A percentile compares a stretch with the other conserved stretches of the same genome.
Evolutionary conservation across 495 filamentous ascomycete genomes (phyloP).

Genomic region (Aspergillus sclerotioniger): DNA sequence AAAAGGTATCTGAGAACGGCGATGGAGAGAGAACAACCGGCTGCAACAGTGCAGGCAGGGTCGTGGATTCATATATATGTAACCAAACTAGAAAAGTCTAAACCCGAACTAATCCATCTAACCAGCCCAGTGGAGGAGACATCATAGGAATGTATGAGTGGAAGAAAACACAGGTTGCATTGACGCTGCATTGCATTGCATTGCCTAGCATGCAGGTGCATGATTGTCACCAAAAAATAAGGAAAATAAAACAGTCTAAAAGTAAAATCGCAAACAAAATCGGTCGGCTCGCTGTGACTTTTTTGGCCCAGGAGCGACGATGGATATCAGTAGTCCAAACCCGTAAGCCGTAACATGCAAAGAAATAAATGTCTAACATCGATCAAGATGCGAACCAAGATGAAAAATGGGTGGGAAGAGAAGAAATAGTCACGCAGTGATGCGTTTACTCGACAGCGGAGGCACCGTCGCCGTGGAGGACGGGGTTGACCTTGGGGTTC

Average conservation of each 20-base stretch:
- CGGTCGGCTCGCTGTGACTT: neutral
- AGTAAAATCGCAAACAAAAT: neutral
- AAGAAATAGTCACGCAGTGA: neutral
- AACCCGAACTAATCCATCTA: neutral
- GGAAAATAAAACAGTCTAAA: conserved; percentile 5
- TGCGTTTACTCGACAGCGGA: conserved; percentile 53
- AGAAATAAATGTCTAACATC: conserved; percentile 9
- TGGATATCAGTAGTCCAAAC: conserved; percentile 37
- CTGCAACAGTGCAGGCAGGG: neutral
- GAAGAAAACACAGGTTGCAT: neutral
- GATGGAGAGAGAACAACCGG: neutral
- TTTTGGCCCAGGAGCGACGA: conserved; percentile 11
- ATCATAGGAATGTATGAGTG: neutral
- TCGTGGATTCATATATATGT: neutral
- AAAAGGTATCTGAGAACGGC: too few relatives aligned
- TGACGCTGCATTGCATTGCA: neutral
- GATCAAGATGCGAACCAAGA: conserved; percentile 11
- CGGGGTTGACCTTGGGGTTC: conserved; percentile 62
- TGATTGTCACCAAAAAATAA: neutral
- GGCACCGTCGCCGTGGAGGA: conserved; percentile 52
- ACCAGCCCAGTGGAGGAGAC: neutral
- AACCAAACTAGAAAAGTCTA: neutral
- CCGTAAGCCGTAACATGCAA: conserved; percentile 12
- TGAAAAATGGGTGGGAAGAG: neutral
- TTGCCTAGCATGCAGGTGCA: neutral